Base-by-base conservation (phyloP, 768 basidiomycete genomes). In the Xanthoconium stramineum region DNA sequence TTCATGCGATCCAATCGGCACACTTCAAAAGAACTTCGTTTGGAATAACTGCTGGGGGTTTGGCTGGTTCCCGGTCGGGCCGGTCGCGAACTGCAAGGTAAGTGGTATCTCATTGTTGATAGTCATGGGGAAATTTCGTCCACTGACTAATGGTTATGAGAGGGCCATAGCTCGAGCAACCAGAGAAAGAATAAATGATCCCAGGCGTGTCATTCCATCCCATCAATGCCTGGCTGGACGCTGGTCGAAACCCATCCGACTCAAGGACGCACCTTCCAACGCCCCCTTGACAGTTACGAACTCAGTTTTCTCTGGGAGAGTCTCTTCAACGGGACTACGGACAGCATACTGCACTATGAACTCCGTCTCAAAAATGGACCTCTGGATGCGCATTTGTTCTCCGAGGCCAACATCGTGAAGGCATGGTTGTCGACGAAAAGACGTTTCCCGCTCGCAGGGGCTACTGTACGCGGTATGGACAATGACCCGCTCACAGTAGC, bases 361-460 rank as follows among this genome's bases (percentile, higher is more conserved):
- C 32, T 68, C 32, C 53, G 42, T 13, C 55, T 69, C 65, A 71
- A 43, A 51, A 79, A 33, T 53, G 72, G 55, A 40, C 3, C 36
- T 37, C 72, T 13, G 32, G 63, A 55, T 53, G 45, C 57, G 56
- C 28, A 52, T 68, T 35, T 65, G 36, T 68, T 73, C 55, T 61
- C 66, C 12, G 52, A 64, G 6, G 59, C 61, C 17, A 81, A 78
- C 55, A 61, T 84, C 38, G 36, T 45, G 1, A 66, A 68, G 32
- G 72, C 78, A 3, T 85, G 83, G 82, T 36, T 69, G 20, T 63
- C 72, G 12, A 64, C 81, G n/a, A 85, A 85, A 64, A 69, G 66
- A 28, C 74, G 70, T 36, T 82, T 72, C 57, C 83, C 83, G 3
- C 70, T 85, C 6, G 76, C 80, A 15, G 80, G 74, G 5, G 74